Evolutionary conservation across 208 protist species (phyloP).

Genomic region (Trypanosomatidae sp.): DNA sequence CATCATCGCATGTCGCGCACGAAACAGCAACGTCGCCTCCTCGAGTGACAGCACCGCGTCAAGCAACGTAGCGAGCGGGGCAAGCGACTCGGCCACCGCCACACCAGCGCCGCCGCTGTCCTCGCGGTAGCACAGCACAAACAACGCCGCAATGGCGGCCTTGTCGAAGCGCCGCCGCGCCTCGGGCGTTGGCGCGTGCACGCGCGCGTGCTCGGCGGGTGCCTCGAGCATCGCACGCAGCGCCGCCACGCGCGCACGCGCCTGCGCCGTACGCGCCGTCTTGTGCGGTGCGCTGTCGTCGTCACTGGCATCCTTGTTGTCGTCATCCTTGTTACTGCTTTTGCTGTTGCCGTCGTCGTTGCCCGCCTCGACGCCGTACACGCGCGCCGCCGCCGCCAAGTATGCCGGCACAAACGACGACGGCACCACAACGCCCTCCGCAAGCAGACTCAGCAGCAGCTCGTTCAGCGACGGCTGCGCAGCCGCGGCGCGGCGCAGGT

Average conservation of each 20-base stretch:
- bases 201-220: too few species aligned
- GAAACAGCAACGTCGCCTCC: neutral
- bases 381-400: neutral
- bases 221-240: too few species aligned
- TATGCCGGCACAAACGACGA: neutral
- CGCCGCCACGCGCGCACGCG: too few species aligned
- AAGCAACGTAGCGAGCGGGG: neutral
- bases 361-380: neutral
- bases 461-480: neutral
- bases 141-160: neutral
- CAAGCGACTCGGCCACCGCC: too few species aligned
- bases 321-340: constrained; percentile 10
- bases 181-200: neutral
- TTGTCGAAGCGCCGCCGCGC: neutral
- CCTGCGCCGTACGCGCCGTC: too few species aligned
- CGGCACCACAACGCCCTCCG: neutral
- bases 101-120: too few species aligned
- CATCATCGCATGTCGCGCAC: neutral
- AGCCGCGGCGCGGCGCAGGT: neutral
- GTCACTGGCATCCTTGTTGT: neutral
- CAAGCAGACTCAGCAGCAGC: neutral
- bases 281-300: neutral
- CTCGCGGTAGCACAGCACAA: neutral
- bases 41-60: neutral
- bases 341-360: constrained; percentile 16